phyloP scores from a whole-genome alignment of 208 protist genomes.

The Leishmania braziliensis region DNA sequence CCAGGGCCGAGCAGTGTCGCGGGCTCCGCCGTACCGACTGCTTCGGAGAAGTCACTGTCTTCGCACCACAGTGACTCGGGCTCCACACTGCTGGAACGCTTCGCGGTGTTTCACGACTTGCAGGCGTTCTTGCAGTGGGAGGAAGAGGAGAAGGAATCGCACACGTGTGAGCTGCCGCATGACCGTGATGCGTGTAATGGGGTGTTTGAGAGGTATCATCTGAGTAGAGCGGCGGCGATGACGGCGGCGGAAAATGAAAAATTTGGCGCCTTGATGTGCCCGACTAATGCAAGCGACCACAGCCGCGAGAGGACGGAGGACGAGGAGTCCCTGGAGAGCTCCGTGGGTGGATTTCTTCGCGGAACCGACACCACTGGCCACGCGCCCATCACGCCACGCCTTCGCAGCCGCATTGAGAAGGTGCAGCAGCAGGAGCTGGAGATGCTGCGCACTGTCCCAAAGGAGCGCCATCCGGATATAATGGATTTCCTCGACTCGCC shows the following conservation, averaged over 20 bases:
- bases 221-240: neutral
- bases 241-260: neutral
- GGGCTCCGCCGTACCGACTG: neutral
- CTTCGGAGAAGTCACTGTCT: neutral
- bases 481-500: conserved; percentile 22
- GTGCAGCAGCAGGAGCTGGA: conserved; percentile 41
- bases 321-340: neutral
- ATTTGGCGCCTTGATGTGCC: neutral
- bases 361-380: conserved; percentile 42
- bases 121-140: conserved; percentile 18
- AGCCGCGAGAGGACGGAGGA: neutral
- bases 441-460: conserved; percentile 27
- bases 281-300: neutral
- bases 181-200: neutral
- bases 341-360: neutral
- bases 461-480: conserved; percentile 21
- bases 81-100: conserved; percentile 2
- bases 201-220: neutral
- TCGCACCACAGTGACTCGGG: neutral
- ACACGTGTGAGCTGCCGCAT: too few relatives aligned
- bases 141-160: conserved; percentile 9
- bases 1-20: neutral
- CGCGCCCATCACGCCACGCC: conserved; percentile 43
- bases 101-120: conserved; percentile 21
- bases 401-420: conserved; percentile 36